Conservation (phyloP, 768 basidiomycete genomes). For the Gautieria morchelliformis region DNA sequence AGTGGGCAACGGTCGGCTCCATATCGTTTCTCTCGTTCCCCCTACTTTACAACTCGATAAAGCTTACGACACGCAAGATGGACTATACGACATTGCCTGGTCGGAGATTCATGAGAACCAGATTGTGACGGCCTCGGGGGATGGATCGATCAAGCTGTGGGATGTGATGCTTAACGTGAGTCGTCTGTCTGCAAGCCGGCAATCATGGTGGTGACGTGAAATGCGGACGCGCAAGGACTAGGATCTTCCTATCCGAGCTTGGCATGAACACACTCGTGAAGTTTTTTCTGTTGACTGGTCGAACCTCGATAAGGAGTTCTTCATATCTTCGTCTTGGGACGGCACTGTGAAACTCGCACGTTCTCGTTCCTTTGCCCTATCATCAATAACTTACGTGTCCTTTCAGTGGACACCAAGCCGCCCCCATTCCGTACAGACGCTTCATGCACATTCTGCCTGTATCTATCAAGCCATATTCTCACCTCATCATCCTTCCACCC, state of each 20-base stretch:
- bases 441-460: constrained; percentile 77
- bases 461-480: constrained; percentile 91
- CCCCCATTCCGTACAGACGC: constrained; percentile 66
- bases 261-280: constrained; percentile 92
- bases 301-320: constrained; percentile 81
- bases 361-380: constrained; percentile 8
- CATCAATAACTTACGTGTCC: background rate
- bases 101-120: constrained; percentile 94
- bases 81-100: constrained; percentile 87
- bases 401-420: constrained; percentile 80
- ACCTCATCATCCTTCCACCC: constrained; percentile 73
- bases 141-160: constrained; percentile 86
- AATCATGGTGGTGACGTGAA: constrained; percentile 4
- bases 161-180: constrained; percentile 77
- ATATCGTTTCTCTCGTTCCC: constrained; percentile 41
- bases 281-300: constrained; percentile 95
- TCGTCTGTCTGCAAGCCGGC: constrained; percentile 9
- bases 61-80: constrained; percentile 82
- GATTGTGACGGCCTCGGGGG: constrained; percentile 78
- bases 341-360: constrained; percentile 79
- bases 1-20: constrained; percentile 89
- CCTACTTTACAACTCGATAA: constrained; percentile 49
- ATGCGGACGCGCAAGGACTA: constrained; percentile 26
- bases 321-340: constrained; percentile 88
- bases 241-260: constrained; percentile 83